Evolutionary conservation across 768 basidiomycete species (phyloP).

Genomic region (Rhodotorula paludigena): DNA sequence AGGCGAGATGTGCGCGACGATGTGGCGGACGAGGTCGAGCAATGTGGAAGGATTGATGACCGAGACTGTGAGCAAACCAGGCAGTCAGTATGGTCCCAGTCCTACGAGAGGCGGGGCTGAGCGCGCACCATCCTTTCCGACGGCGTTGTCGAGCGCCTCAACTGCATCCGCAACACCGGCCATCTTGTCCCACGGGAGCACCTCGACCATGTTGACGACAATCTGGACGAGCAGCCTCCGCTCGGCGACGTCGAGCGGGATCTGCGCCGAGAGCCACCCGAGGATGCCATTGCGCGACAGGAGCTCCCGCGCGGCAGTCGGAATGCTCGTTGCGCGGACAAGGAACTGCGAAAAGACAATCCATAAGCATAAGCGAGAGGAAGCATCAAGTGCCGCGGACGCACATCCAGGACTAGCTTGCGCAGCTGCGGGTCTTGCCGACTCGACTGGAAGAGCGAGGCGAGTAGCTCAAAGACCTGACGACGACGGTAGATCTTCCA

Average conservation of each 20-base stretch:
- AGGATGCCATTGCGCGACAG: constrained; percentile 37
- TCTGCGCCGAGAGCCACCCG: constrained; percentile 26
- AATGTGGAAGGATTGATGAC: not conserved
- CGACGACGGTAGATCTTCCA: constrained; percentile 41
- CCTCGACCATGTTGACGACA: constrained; percentile 13
- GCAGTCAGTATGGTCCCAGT: not conserved
- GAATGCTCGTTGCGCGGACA: constrained; percentile 30
- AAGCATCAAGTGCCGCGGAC: not conserved
- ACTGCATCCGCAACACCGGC: constrained; percentile 27
- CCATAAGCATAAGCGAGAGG: not conserved
- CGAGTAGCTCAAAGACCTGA: constrained; percentile 41
- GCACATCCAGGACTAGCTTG: constrained; percentile 35
- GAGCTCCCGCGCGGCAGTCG: constrained; percentile 39
- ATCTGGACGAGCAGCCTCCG: constrained; percentile 12
- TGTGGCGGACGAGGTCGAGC: not conserved
- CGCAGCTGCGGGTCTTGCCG: constrained; percentile 22
- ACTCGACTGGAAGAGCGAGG: constrained; percentile 37
- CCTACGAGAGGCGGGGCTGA: not conserved
- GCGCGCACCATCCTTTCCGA: constrained; percentile 20
- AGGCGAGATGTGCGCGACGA: constrained; percentile 1
- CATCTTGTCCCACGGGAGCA: constrained; percentile 27
- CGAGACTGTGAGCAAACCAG: not conserved
- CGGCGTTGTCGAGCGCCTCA: constrained; percentile 12
- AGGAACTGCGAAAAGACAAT: constrained; percentile 19
- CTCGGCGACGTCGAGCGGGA: constrained; percentile 22